Evolutionary conservation across 2,329 filamentous ascomycete genomes (phyloP), one percentile per base, ranked within the genome.

Genomic region (Gliomastix tumulicola): DNA sequence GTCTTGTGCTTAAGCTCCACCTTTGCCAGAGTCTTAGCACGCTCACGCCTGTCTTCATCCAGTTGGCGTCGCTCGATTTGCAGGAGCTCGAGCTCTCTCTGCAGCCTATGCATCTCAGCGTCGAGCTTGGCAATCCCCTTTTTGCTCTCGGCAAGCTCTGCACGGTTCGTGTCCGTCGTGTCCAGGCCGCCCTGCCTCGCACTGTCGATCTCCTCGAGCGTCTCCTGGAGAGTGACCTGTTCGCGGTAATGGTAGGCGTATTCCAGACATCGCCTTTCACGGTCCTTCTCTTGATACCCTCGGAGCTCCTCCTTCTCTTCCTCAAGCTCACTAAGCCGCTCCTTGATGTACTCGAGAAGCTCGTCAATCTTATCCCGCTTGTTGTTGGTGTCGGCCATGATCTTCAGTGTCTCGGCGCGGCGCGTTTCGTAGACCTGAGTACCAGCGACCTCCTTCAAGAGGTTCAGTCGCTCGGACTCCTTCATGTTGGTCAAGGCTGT

Each of bases 401-500:
- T 95, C 65, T 95, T 96, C 47, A 94, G 67, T 32, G 88, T 95
- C 59, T 98, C 90, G 20, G 87, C 76, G 43, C 94, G 80, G 39
- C 90, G 83, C 36, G 87, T 84, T 62, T 98, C 92, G 62, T 98
- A 98, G 31, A 96, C 88, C 52, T 96, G 88, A 7, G 92, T 98
- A 43, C 92, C 92, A 1, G 92, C 92, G n/a, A 98, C 92, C 55
- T 97, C 92, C 62, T 98, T 98, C 43, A 98, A 66, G 41, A 98
- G 68, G 47, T 84, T 89, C 44, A 98, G 65, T 36, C 92, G 79
- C 57, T 96, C 89, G 2, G 82, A 80, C 58, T 98, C 92, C 61
- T 96, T 96, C 92, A 98, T 98, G 58, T 97, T 98, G 31, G 92
- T 98, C 54, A 98, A 71, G 18, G 88, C 83, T 0, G 92, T 97